Percentiles rank a stretch among this genome's conserved stretches.
Conservation (phyloP, 345 rosid species). For the Bruguiera gymnorhiza region DNA sequence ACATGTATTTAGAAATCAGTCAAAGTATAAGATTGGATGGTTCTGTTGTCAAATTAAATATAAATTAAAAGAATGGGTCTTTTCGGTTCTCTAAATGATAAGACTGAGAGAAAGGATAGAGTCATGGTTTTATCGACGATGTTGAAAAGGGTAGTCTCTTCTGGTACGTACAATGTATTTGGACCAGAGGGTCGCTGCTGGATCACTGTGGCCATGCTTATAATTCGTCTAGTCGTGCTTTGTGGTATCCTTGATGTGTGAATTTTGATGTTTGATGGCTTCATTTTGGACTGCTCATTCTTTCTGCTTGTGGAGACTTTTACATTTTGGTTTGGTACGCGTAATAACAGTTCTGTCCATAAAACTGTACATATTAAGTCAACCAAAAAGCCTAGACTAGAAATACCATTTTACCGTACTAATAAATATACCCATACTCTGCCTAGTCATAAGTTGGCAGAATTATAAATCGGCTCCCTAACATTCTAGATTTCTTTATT, state of each 20-base stretch:
- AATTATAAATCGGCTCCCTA: too few species aligned
- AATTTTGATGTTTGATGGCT: background rate
- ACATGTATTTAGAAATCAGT: too few species aligned
- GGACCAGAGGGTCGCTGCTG: background rate
- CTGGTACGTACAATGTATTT: constrained; percentile 5
- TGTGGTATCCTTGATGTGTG: background rate
- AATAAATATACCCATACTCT: too few species aligned
- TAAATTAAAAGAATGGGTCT: background rate
- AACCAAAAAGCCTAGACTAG: too few species aligned
- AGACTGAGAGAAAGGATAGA: background rate
- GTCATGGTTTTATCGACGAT: background rate
- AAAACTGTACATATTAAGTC: too few species aligned
- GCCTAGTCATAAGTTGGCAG: too few species aligned
- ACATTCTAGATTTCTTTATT: too few species aligned
- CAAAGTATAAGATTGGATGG: too few species aligned
- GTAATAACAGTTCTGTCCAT: background rate
- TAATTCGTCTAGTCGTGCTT: background rate
- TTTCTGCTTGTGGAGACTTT: background rate
- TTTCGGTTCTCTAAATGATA: too few species aligned
- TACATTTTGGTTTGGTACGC: background rate
- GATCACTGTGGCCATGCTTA: background rate
- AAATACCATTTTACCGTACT: too few species aligned
- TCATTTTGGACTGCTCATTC: too few species aligned
- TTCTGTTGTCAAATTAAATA: too few species aligned
- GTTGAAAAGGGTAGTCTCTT: background rate